Evolutionary conservation across 2,329 filamentous ascomycete species (phyloP), one percentile per base, ranked within the genome.

Genomic region (Trichoderma pleuroti): DNA sequence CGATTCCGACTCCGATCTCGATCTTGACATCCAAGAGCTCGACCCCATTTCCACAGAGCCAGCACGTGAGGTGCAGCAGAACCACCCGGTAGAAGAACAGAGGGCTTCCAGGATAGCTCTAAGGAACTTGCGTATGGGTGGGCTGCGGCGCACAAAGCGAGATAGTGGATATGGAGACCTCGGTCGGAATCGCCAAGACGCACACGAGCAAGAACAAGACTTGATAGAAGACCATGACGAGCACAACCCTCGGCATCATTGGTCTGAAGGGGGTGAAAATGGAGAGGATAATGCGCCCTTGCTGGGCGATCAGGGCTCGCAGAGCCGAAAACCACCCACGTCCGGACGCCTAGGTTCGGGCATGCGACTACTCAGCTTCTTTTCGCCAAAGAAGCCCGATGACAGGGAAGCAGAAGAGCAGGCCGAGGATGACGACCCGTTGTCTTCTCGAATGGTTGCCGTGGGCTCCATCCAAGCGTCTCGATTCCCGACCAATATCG

Each of bases 401-500:
- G 76, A 75, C 42, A 80, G 82, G n/a, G 83, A 84, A 18, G 77
- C 80, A 11, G 86, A 86, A 30, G 84, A 85, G 60, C 82, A 86
- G 60, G 82, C 84, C 67, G 85, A 89, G 7, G 85, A 89, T 72
- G 85, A 89, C 72, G 88, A 91, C 76, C 88, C 91, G 5, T 90
- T 90, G 8, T 86, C 93, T 1, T 92, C 93, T 32, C 89, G 95
- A 69, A 88, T 88, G 64, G 87, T 98, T 34, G 85, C 89, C 3
- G 92, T 97, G 66, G 95, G 93, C 71, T 90, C 91, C 61, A 78
- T 83, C 34, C 94, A 97, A 78, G 80, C 88, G 32, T 85, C 90
- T 63, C 90, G 91, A 74, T 98, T 95, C 79, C 95, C 96, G 11
- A 89, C 92, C 10, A 99, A 99, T 80, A 88, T 93, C 70, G 88